Conservation (phyloP, 1,284 basidiomycete species). For the Boletus calvinii region DNA sequence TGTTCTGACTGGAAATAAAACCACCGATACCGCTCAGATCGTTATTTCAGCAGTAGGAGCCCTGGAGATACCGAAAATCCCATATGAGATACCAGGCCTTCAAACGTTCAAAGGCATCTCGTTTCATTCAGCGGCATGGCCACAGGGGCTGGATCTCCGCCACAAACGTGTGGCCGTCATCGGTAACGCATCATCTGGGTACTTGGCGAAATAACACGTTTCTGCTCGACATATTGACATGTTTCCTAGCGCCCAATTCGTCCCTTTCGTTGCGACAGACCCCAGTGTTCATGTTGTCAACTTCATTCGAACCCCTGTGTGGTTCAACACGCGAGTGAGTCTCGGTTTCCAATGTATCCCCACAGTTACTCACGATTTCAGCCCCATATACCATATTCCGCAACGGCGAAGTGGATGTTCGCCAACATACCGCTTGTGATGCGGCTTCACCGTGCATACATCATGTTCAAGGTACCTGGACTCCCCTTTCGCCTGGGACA, state of each 20-base stretch:
- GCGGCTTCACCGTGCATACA: conserved; percentile 33
- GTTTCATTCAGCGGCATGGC: conserved; percentile 50
- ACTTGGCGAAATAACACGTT: not conserved
- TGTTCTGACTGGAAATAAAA: conserved; percentile 16
- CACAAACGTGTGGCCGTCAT: conserved; percentile 48
- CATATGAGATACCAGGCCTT: conserved; percentile 40
- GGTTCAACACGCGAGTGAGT: conserved; percentile 34
- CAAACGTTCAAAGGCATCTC: conserved; percentile 42
- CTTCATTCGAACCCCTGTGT: conserved; percentile 37
- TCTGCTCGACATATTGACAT: conserved; percentile 7
- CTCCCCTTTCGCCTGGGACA: not conserved
- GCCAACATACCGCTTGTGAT: conserved; percentile 37
- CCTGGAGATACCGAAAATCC: conserved; percentile 21
- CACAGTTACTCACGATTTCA: conserved; percentile 2
- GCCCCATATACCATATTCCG: conserved; percentile 31
- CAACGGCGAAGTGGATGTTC: conserved; percentile 35
- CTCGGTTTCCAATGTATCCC: not conserved
- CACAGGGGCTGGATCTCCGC: conserved; percentile 39
- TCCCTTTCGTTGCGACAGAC: conserved; percentile 36
- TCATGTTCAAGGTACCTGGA: conserved; percentile 25
- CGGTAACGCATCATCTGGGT: conserved; percentile 51
- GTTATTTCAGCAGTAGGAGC: conserved; percentile 23
- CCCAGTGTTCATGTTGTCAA: conserved; percentile 34
- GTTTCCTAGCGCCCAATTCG: conserved; percentile 34
- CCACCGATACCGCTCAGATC: conserved; percentile 17